Evolutionary conservation across 208 protist species (phyloP), one percentile per base, ranked within the genome.

Genomic region (Crithidia fasciculata): DNA sequence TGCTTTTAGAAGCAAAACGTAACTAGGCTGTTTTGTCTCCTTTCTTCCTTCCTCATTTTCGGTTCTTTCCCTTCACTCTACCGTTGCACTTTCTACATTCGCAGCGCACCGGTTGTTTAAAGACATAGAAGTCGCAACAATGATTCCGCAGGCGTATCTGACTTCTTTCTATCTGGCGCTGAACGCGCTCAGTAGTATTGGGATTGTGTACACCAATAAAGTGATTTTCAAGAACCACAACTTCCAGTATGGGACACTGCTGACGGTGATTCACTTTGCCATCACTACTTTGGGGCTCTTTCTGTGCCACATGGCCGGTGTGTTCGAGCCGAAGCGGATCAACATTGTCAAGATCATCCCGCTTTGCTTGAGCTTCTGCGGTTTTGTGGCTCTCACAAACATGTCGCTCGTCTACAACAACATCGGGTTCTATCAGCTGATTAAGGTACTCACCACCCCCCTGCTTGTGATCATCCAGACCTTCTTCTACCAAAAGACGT

Each of bases 361-460:
- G 4, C 79, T 95, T 9, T 88, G 88, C 70, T 2, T 89, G 12
- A 90, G 89, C 41, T 97, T 95, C 76, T 93, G 88, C 70, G 91
- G 90, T 19, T 97, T 95, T 70, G 92, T 98, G 15, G 84, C 91
- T 19, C 80, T 97, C 40, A 95, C 88, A 9, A 98, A 98, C 72
- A 66, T 96, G 56, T 94, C 86, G 5, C 81, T 98, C 6, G 76
- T 88, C 40, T 91, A 94, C 86, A 98, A 98, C 74, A 87, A 78
- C 18, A 87, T 97, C 18, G 90, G 90, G 4, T 95, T 97, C 60
- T 98, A 97, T 71, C 95, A 98, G 81, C 85, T 96, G 52, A 82
- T 92, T 40, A 94, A 94, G 74, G 84, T 96, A 40, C 72, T 93
- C 9, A 93, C 85, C 6, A 93, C 87, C 16, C 88, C 89, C 5